These are phyloP conservation scores for Russula griseocarnosa DNA, from an alignment of 768 basidiomycete species.

Conservation along the genomic window DNA sequence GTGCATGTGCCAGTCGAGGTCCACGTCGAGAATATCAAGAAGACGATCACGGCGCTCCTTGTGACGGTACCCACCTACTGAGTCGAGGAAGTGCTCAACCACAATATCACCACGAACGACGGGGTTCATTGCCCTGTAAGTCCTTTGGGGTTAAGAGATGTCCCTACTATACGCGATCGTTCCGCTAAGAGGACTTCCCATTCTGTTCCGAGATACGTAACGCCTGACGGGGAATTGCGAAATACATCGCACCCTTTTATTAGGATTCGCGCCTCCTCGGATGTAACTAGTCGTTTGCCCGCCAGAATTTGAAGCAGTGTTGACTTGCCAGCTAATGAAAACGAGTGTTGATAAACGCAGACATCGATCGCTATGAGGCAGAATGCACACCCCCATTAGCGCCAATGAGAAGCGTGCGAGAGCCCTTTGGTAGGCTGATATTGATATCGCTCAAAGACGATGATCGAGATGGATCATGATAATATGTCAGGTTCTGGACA, in stretches of 20 bases:
- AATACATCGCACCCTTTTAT: constrained; percentile 87
- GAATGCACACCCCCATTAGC: constrained; percentile 80
- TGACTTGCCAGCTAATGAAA: constrained; percentile 77
- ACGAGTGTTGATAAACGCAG: background rate
- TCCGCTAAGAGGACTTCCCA: constrained; percentile 52
- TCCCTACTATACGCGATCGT: background rate
- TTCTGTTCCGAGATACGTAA: constrained; percentile 90
- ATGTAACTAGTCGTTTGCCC: constrained; percentile 75
- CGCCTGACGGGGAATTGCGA: constrained; percentile 73
- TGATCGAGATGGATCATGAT: constrained; percentile 41
- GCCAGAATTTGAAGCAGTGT: constrained; percentile 92
- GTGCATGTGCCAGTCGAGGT: constrained; percentile 96
- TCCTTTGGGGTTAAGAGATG: constrained; percentile 4
- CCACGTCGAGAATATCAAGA: constrained; percentile 90
- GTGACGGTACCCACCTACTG: constrained; percentile 92
- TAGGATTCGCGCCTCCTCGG: constrained; percentile 50
- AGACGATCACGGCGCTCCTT: constrained; percentile 82
- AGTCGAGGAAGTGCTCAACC: constrained; percentile 93
- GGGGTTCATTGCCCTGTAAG: constrained; percentile 86
- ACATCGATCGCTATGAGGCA: background rate
- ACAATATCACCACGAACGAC: constrained; percentile 91
- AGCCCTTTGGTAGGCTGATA: constrained; percentile 66
- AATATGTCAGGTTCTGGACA: constrained; percentile 51
- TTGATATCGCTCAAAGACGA: constrained; percentile 63
- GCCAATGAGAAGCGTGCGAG: constrained; percentile 82